Base-by-base conservation (phyloP, 768 basidiomycete species). In the Suillus fuscotomentosus region DNA sequence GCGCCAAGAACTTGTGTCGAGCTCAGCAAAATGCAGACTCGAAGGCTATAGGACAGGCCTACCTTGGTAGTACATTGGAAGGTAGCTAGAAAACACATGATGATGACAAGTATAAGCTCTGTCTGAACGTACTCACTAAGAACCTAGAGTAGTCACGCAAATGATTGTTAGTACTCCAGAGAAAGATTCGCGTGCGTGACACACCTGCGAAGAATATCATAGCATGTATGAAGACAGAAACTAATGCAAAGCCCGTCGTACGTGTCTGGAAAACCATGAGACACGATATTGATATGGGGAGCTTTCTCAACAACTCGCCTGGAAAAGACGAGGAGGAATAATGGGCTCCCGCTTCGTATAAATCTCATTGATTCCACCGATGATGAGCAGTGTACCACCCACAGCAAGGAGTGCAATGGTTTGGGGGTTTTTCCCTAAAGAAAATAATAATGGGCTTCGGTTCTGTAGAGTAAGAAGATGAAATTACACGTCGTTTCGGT, bases 61-160 rank as follows among this genome's bases (percentile, higher is more conserved):
- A 39, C 73, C 75, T 67, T 81, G 81, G 60, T 76, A 82, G 65
- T 80, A 81, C 60, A 81, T 67, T 5, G 81, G 80, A 42, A 81
- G 60, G 60, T 81, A 80, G 62, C 73, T 76, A 34, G 45, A 15
- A 60, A 11, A 34, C 5, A 11, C 6, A 45, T 74, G 36, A 73
- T 43, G 60, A 55, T 14, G 31, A 1, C 34, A 31, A 13, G 10
- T 20, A 45, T 42, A 14, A 51, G 2, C 13, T 6, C 11, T 1
- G 4, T 41, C 60, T 13, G 61, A 63, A 60, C 5, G 14, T 13
- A 64, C 73, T 14, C 56, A 76, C 73, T 71, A 77, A 71, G 61
- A 69, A 60, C 43, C 73, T 76, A 60, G 63, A 57, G 8, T 5
- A 42, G 5, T 51, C 50, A 56, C 59, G 42, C 65, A 41, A 34